Evolutionary conservation across 306 rosid genomes (phyloP).

Genomic region (Delonix regia): DNA sequence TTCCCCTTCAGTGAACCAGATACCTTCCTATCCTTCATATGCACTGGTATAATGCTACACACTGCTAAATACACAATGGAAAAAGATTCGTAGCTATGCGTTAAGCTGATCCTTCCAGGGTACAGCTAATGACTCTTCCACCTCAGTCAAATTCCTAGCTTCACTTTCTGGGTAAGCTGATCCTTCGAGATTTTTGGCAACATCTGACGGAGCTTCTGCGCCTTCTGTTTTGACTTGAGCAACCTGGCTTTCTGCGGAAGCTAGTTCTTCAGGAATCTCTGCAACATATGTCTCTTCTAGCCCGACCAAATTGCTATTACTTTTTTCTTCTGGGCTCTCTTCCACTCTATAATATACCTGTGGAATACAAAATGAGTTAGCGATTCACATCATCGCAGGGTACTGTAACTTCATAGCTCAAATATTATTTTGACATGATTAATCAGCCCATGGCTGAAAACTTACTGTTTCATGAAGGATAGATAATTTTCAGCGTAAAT

Average conservation of each 20-base stretch:
- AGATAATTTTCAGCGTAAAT: too few species aligned
- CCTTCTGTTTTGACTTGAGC: constrained; percentile 27
- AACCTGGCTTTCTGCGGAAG: constrained; percentile 25
- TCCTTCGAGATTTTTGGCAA: constrained; percentile 20
- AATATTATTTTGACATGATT: constrained; percentile 17
- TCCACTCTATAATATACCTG: constrained; percentile 75
- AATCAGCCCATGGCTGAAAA: background rate
- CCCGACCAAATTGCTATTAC: constrained; percentile 11
- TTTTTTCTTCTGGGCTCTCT: constrained; percentile 53
- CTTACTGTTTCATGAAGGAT: background rate
- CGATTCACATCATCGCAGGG: constrained; percentile 6
- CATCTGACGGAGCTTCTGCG: background rate
- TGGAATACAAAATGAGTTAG: constrained; percentile 30
- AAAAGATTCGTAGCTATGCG: constrained; percentile 19
- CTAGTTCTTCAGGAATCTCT: constrained; percentile 15
- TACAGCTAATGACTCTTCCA: constrained; percentile 28
- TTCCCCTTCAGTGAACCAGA: constrained; percentile 7
- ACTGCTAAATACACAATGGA: background rate
- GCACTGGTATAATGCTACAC: constrained; percentile 6
- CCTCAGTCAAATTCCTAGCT: background rate
- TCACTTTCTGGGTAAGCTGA: constrained; percentile 1
- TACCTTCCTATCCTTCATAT: background rate
- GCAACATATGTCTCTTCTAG: constrained; percentile 36
- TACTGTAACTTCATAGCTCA: constrained; percentile 4
- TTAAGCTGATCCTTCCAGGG: too few species aligned